Conservation (phyloP, 805 yeast species). For the Blastobotrys chiropterorum region DNA sequence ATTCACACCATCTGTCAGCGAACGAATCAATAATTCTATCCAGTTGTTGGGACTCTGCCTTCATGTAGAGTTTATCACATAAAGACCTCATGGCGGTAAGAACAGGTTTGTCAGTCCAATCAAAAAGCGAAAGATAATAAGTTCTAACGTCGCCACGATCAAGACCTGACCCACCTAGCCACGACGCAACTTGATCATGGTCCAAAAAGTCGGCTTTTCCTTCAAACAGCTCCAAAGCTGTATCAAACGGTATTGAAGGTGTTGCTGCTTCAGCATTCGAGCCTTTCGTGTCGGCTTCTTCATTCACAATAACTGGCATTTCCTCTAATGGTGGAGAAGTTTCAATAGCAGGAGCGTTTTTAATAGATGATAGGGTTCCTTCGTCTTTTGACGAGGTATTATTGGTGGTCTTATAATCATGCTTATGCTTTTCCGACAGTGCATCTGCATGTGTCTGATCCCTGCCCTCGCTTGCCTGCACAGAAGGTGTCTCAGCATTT, state of each 20-base stretch:
- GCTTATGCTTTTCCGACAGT: no score
- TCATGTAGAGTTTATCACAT: slow-evolving; percentile 59
- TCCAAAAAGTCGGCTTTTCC: slow-evolving; percentile 13
- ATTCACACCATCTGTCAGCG: slow-evolving; percentile 54
- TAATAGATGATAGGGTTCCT: no score
- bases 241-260: not conserved
- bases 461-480: no score
- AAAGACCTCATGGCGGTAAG: slow-evolving; percentile 50
- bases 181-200: slow-evolving; percentile 17
- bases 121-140: slow-evolving; percentile 31
- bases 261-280: no score
- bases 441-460: no score
- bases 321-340: no score
- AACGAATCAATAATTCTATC: slow-evolving; percentile 67
- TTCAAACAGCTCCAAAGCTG: slow-evolving; percentile 14
- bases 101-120: slow-evolving; percentile 44
- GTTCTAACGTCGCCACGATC: slow-evolving; percentile 15
- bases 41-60: slow-evolving; percentile 78
- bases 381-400: no score
- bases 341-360: no score
- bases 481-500: no score
- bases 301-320: no score
- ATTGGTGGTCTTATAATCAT: no score
- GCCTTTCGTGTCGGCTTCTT: no score
- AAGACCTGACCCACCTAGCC: slow-evolving; percentile 21